phyloP scores from a whole-genome alignment of 208 protist species.

The Leishmania aethiopica region DNA sequence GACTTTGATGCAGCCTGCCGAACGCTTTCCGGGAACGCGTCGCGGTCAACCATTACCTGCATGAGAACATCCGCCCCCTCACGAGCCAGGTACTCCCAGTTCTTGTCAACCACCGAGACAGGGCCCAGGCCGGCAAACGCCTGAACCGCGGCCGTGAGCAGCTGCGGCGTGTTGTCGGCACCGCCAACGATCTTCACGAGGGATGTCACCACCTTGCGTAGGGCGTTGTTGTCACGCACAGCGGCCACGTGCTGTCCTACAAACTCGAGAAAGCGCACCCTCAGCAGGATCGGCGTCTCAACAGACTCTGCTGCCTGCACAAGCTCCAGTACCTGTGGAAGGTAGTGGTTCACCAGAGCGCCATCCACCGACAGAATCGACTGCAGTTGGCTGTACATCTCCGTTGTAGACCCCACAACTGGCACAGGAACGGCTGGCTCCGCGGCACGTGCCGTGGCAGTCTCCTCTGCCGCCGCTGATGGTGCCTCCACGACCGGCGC shows the following conservation, averaged over 20 bases:
- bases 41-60: slow-evolving; percentile 84
- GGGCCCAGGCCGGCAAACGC: slow-evolving; percentile 76
- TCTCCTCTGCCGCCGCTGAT: not conserved
- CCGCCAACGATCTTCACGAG: slow-evolving; percentile 83
- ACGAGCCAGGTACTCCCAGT: slow-evolving; percentile 79
- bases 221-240: slow-evolving; percentile 68
- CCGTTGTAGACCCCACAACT: slow-evolving; percentile 40
- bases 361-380: slow-evolving; percentile 49
- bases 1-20: slow-evolving; percentile 66
- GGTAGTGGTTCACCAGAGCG: slow-evolving; percentile 57
- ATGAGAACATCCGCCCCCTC: slow-evolving; percentile 89
- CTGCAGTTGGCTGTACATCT: slow-evolving; percentile 77
- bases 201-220: slow-evolving; percentile 79
- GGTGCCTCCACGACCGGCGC: not conserved
- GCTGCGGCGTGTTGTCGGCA: slow-evolving; percentile 73
- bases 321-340: slow-evolving; percentile 56
- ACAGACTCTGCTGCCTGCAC: slow-evolving; percentile 62
- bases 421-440: slow-evolving; percentile 22
- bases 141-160: slow-evolving; percentile 79
- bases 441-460: slow-evolving; percentile 5
- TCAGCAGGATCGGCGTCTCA: slow-evolving; percentile 67
- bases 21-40: slow-evolving; percentile 76
- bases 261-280: slow-evolving; percentile 82
- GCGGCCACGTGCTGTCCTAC: slow-evolving; percentile 55
- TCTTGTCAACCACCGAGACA: slow-evolving; percentile 80